A percentile compares a stretch with the other conserved stretches of the same genome.
These are phyloP conservation scores for Trametes cinnabarina DNA, from an alignment of 768 basidiomycete genomes.

Conservation along the genomic window DNA sequence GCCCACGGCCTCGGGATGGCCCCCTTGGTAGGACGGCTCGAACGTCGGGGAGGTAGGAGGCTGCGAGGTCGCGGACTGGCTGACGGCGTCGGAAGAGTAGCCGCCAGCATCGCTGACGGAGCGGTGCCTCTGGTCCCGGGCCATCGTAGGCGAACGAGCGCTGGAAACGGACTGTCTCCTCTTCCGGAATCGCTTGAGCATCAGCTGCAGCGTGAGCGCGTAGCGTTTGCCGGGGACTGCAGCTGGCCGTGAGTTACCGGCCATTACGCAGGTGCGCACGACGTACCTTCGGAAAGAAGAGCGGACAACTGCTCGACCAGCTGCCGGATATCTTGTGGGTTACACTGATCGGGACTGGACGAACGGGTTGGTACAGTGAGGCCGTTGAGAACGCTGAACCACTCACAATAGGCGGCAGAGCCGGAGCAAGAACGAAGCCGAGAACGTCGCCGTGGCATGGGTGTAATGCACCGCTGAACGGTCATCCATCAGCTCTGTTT, in stretches of 20 bases:
- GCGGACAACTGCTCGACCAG: constrained; percentile 77
- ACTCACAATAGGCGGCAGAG: constrained; percentile 84
- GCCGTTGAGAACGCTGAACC: neutral
- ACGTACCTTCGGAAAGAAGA: constrained; percentile 75
- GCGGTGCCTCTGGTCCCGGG: constrained; percentile 49
- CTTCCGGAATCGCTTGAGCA: constrained; percentile 76
- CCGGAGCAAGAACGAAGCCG: constrained; percentile 85
- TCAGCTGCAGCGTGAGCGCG: constrained; percentile 83
- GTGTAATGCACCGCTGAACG: constrained; percentile 79
- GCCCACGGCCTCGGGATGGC: constrained; percentile 31
- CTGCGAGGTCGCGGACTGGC: constrained; percentile 28
- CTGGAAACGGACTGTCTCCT: constrained; percentile 48
- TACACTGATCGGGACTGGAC: constrained; percentile 81
- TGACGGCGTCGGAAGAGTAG: constrained; percentile 32
- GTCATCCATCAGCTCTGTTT: neutral
- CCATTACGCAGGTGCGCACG: constrained; percentile 21
- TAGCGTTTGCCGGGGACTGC: constrained; percentile 91
- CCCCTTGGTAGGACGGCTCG: constrained; percentile 41
- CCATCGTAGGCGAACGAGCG: constrained; percentile 59
- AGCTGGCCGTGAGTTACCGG: neutral
- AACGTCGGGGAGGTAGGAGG: constrained; percentile 59
- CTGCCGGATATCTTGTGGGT: constrained; percentile 67
- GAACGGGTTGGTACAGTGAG: no score
- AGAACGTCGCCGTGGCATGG: constrained; percentile 91
- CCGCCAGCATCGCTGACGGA: constrained; percentile 41